Conservation (phyloP, 768 basidiomycete species). For the Lactarius quietus region DNA sequence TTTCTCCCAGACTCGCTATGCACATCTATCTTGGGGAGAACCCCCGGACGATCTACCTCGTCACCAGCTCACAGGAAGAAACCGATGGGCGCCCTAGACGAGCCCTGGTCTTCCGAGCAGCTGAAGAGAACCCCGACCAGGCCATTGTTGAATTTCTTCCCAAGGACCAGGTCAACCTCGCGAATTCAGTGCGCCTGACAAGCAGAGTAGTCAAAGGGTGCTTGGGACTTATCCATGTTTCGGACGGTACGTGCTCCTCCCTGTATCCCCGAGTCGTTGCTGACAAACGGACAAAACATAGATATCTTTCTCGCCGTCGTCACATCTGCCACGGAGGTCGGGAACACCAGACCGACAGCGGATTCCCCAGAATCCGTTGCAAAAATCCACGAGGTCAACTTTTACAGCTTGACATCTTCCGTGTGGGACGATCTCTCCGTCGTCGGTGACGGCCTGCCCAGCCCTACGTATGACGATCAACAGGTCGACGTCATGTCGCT, state of each 20-base stretch:
- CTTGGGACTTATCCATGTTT: slow-evolving; percentile 73
- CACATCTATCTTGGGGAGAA: slow-evolving; percentile 66
- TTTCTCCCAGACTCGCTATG: slow-evolving; percentile 41
- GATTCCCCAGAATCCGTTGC: slow-evolving; percentile 62
- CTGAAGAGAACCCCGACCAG: slow-evolving; percentile 48
- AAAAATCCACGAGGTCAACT: slow-evolving; percentile 84
- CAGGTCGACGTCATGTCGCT: slow-evolving; percentile 42
- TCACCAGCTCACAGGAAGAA: slow-evolving; percentile 67
- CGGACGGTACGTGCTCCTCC: slow-evolving; percentile 49
- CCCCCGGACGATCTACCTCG: slow-evolving; percentile 69
- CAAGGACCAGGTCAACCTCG: slow-evolving; percentile 65
- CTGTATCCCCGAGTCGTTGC: not conserved
- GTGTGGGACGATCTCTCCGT: slow-evolving; percentile 76
- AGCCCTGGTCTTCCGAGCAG: slow-evolving; percentile 70
- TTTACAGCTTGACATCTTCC: slow-evolving; percentile 81
- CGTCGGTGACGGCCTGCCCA: slow-evolving; percentile 50
- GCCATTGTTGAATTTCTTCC: slow-evolving; percentile 86
- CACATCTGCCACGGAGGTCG: slow-evolving; percentile 70
- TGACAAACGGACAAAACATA: slow-evolving; percentile 29
- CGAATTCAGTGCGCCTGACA: slow-evolving; percentile 61
- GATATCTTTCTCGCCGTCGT: slow-evolving; percentile 87
- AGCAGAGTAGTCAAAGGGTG: slow-evolving; percentile 76
- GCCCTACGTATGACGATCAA: slow-evolving; percentile 52
- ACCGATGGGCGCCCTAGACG: slow-evolving; percentile 53
- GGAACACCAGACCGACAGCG: slow-evolving; percentile 61